phyloP scores from a whole-genome alignment of 768 basidiomycete genomes.

The Kondoa malvinella region DNA sequence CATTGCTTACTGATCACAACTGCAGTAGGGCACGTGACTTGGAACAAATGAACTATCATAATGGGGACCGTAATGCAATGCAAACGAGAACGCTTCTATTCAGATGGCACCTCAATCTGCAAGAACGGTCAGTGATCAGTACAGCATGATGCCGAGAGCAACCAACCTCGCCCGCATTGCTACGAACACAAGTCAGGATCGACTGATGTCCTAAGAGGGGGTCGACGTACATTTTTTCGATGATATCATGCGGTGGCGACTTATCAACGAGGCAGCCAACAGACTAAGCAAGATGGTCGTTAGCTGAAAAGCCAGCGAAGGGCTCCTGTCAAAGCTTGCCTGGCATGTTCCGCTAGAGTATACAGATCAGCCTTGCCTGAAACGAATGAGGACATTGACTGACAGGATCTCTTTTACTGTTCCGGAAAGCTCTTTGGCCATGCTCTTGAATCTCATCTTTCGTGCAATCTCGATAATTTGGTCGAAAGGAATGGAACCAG shows the following conservation, averaged over 20 bases:
- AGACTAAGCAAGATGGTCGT: slow-evolving; percentile 84
- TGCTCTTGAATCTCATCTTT: slow-evolving; percentile 83
- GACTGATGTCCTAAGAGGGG: neutral
- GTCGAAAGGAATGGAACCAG: slow-evolving; percentile 62
- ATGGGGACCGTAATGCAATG: neutral
- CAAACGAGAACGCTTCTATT: slow-evolving; percentile 47
- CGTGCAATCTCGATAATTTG: slow-evolving; percentile 91
- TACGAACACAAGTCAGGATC: neutral
- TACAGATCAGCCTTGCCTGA: too few species aligned
- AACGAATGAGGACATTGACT: too few species aligned
- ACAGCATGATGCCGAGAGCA: slow-evolving; percentile 52
- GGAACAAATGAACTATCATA: too few species aligned
- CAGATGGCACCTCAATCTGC: slow-evolving; percentile 66
- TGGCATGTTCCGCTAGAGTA: too few species aligned
- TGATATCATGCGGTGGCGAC: slow-evolving; percentile 75
- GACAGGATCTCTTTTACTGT: too few species aligned
- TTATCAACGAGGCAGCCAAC: slow-evolving; percentile 90
- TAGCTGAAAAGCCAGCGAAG: too few species aligned
- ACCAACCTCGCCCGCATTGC: neutral
- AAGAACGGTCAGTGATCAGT: slow-evolving; percentile 33
- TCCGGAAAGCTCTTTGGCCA: slow-evolving; percentile 76
- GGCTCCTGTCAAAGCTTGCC: too few species aligned
- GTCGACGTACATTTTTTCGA: slow-evolving; percentile 37
- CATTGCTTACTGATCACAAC: neutral
- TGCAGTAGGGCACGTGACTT: too few species aligned